These are phyloP conservation scores for Dendrobium chrysotoxum DNA, from an alignment of 106 monocot genomes.

Conservation along the genomic window DNA sequence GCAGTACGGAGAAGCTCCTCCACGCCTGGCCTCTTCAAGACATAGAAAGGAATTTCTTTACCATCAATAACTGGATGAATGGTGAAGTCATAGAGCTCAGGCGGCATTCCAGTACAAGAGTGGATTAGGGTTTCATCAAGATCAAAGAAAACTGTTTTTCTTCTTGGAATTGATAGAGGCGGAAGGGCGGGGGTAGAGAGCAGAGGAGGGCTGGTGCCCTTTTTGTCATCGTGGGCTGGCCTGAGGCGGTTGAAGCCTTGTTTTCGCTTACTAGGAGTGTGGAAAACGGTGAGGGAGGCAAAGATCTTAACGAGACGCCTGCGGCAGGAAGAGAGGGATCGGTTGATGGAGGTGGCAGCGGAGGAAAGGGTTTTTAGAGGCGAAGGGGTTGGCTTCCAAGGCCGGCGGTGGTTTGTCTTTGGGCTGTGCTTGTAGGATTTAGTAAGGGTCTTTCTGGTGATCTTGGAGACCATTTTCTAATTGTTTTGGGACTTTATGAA, in stretches of 20 bases:
- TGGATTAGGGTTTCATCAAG: conserved; percentile 94
- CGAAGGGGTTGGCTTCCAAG: conserved; percentile 13
- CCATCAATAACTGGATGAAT: conserved; percentile 63
- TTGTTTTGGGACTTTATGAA: not conserved
- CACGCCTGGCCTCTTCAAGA: conserved; percentile 68
- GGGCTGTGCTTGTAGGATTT: conserved; percentile 19
- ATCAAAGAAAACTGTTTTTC: conserved; percentile 69
- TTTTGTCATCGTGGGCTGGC: not conserved
- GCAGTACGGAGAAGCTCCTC: conserved; percentile 48
- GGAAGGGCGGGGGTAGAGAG: not conserved
- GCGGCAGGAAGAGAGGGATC: conserved; percentile 64
- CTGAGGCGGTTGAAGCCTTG: conserved; percentile 51
- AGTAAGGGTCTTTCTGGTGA: conserved; percentile 19
- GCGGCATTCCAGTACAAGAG: conserved; percentile 41
- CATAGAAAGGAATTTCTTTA: conserved; percentile 59
- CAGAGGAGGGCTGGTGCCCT: not conserved
- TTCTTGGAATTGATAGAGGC: conserved; percentile 15
- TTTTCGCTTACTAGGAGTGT: conserved; percentile 19
- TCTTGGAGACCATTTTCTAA: conserved; percentile 58
- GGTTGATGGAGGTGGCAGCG: conserved; percentile 42
- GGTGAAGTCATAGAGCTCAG: conserved; percentile 58
- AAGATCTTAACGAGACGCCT: conserved; percentile 62
- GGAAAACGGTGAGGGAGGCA: conserved; percentile 24
- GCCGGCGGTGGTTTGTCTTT: conserved; percentile 8
- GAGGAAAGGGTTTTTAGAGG: conserved; percentile 23